Conservation (phyloP, 2,329 filamentous ascomycete genomes). For the Monosporascus sp. region DNA sequence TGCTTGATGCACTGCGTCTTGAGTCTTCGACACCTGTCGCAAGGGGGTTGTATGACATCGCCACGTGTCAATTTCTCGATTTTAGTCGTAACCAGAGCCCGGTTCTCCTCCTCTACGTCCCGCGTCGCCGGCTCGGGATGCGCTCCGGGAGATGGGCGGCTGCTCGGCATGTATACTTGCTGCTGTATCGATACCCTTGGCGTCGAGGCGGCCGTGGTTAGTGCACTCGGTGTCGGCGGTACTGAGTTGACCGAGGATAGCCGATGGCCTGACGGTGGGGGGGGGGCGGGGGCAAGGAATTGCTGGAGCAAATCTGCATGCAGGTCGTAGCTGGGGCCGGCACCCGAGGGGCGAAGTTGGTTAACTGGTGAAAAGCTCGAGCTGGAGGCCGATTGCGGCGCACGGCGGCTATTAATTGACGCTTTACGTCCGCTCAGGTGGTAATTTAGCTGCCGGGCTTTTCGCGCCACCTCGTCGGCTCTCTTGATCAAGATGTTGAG, state of each 20-base stretch:
- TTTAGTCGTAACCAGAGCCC: conserved; percentile 61
- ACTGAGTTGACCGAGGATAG: conserved; percentile 23
- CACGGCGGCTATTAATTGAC: conserved; percentile 63
- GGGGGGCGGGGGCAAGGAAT: conserved; percentile 31
- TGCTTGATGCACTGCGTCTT: conserved; percentile 82
- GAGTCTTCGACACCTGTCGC: conserved; percentile 74
- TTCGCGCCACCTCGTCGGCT: conserved; percentile 64
- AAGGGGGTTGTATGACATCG: conserved; percentile 72
- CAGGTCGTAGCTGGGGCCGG: conserved; percentile 37
- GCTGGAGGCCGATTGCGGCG: conserved; percentile 30
- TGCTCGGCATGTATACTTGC: conserved; percentile 16
- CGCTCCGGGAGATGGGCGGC: conserved; percentile 23
- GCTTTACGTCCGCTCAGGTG: conserved; percentile 68
- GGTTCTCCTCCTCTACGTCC: conserved; percentile 29
- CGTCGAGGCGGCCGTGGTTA: conserved; percentile 21
- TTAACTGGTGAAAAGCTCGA: conserved; percentile 32
- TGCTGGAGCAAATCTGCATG: conserved; percentile 52
- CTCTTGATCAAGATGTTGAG: conserved; percentile 71
- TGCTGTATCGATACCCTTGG: conserved; percentile 23
- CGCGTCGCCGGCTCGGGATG: conserved; percentile 20
- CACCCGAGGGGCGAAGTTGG: conserved; percentile 21
- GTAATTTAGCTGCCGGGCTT: conserved; percentile 72
- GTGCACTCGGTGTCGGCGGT: conserved; percentile 24
- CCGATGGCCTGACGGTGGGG: conserved; percentile 20
- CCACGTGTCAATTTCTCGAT: conserved; percentile 73